Percentiles rank a stretch among this genome's conserved stretches.
Conservation (phyloP, 768 basidiomycete species). For the Trametes punicea region DNA sequence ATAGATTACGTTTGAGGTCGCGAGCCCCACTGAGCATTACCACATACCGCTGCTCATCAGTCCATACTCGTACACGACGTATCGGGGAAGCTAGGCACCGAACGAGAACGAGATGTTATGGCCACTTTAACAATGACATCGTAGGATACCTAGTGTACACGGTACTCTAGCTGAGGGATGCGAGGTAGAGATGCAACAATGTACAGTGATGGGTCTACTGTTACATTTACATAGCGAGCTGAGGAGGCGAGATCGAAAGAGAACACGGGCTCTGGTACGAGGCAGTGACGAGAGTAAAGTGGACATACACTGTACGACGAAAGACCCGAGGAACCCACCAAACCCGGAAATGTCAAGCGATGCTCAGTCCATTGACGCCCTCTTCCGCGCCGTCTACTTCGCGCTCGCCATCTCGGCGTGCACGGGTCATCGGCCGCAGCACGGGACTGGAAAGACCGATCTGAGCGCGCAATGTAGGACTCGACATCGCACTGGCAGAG, state of each 20-base stretch:
- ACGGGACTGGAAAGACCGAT: constrained; percentile 77
- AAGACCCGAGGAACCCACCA: not conserved
- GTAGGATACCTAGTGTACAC: constrained; percentile 11
- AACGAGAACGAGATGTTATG: not conserved
- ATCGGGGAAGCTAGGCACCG: constrained; percentile 77
- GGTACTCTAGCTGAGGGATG: constrained; percentile 7
- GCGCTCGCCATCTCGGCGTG: constrained; percentile 46
- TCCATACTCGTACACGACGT: constrained; percentile 89
- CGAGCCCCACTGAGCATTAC: constrained; percentile 75
- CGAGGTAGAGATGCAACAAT: constrained; percentile 9
- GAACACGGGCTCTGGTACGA: not conserved
- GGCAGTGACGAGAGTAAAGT: not conserved
- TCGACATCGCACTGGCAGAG: constrained; percentile 57
- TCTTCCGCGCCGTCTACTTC: constrained; percentile 80
- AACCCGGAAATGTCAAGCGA: constrained; percentile 24
- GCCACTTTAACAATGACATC: not conserved
- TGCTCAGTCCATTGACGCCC: constrained; percentile 62
- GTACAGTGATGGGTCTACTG: constrained; percentile 8
- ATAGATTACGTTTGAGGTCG: constrained; percentile 72
- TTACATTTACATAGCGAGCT: constrained; percentile 5
- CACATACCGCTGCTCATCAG: constrained; percentile 92
- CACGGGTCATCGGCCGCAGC: constrained; percentile 56
- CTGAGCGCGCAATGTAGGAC: constrained; percentile 70
- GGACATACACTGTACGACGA: not conserved
- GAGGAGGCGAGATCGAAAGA: not conserved